These are phyloP conservation scores for Diaporthe citri DNA, from an alignment of 2,329 filamentous ascomycete genomes.

Conservation along the genomic window DNA sequence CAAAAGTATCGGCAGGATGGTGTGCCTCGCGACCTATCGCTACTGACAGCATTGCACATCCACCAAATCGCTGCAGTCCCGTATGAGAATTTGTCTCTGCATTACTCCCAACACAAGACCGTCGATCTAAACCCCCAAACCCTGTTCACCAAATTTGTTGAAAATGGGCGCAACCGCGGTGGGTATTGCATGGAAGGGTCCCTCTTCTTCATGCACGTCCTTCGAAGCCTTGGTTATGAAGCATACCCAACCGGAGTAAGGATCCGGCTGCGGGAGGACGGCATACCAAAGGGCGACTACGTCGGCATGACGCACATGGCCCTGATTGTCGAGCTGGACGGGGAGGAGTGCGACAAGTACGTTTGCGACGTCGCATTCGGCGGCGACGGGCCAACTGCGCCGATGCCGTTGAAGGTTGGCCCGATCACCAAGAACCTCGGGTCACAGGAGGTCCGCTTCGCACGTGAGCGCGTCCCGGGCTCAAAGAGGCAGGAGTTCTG, in stretches of 20 bases:
- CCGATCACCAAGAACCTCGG: slow-evolving; percentile 62
- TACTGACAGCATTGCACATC: slow-evolving; percentile 55
- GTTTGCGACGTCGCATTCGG: slow-evolving; percentile 75
- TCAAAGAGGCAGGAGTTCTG: slow-evolving; percentile 63
- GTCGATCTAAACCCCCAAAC: slow-evolving; percentile 59
- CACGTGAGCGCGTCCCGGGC: slow-evolving; percentile 61
- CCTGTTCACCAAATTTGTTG: slow-evolving; percentile 64
- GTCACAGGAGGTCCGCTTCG: slow-evolving; percentile 67
- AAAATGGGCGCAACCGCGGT: slow-evolving; percentile 57
- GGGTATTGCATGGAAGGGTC: slow-evolving; percentile 73
- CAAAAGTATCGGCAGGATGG: slow-evolving; percentile 41
- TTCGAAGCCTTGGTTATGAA: slow-evolving; percentile 45
- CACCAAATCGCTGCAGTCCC: slow-evolving; percentile 65
- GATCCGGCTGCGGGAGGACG: slow-evolving; percentile 55
- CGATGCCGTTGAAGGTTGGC: slow-evolving; percentile 64
- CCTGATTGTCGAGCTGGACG: slow-evolving; percentile 68
- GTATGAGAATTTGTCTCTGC: slow-evolving; percentile 68
- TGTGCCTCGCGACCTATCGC: slow-evolving; percentile 47
- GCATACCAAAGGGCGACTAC: slow-evolving; percentile 56
- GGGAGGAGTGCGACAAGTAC: slow-evolving; percentile 57
- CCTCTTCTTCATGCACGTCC: slow-evolving; percentile 59
- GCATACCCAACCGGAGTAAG: slow-evolving; percentile 62
- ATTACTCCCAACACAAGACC: slow-evolving; percentile 58
- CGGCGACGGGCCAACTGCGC: slow-evolving; percentile 69
- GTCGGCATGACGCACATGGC: slow-evolving; percentile 65